Base-by-base conservation (phyloP, 2,329 filamentous ascomycete genomes). In the Herpotrichia juniperi region DNA sequence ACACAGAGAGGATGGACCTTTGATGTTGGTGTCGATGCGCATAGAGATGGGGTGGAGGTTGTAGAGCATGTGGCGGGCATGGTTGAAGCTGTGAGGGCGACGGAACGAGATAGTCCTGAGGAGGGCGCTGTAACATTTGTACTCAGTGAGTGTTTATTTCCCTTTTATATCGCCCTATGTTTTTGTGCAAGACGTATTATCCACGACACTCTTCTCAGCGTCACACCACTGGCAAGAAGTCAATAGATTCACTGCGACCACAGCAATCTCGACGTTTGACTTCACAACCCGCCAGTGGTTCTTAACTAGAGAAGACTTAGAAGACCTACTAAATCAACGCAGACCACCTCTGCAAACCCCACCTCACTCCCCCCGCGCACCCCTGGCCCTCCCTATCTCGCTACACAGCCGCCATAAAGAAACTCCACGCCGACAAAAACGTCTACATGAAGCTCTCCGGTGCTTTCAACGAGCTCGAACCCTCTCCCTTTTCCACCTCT, bases 371-470 rank as follows among this genome's bases (percentile, higher is more conserved):
- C 42, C 59, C 57, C 56, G 78, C 73, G 30, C 59, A 39, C 49
- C 51, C 58, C 17, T 50, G 7, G 50, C 54, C 22, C 45, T 62
- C 1, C 26, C 78, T 81, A 22, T 92, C 89, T 71, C 82, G 83
- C 49, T 96, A 91, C 90, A 84, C 84, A 49, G 79, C 81, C 12
- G 81, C 85, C 54, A 85, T 96, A 67, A 83, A 83, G 62, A 79
- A 82, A 8, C 85, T 96, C 65, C 83, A 87, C 61, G 81, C 81
- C 52, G 84, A 83, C 68, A 76, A 79, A 43, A 82, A 79, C 45
- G 86, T 87, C n/a, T 96, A 89, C 77, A 90, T 97, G 83, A 96
- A 97, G 78, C 83, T 97, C n/a, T 93, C 89, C 0, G 93, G 93
- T 7, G 84, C 82, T 42, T 93, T 97, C 73, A 86, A 88, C 16